Evolutionary conservation across 179 eudicot species (phyloP), one percentile per base, ranked within the genome.

Genomic region (Dionaea muscipula): DNA sequence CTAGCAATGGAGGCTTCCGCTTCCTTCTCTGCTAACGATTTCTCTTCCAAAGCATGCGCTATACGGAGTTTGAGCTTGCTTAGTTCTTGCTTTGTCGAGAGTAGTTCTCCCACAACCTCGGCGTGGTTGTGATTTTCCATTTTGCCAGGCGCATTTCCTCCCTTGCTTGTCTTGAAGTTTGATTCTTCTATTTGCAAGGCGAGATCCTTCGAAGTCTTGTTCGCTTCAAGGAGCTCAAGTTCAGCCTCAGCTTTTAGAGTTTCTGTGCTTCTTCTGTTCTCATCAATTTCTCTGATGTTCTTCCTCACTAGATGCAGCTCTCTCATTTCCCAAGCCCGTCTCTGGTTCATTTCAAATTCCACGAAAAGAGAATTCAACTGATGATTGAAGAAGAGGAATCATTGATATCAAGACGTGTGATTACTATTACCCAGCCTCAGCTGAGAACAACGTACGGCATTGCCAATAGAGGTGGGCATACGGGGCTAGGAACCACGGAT

Each of bases 61-160:
- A 84, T 67, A 39, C 85, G 83, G 18, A 80, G 76, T 75, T 80
- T 81, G 18, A 84, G 75, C 73, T 78, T 77, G 39, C 78, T 72
- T 58, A 88, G 37, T 38, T 88, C 87, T 43, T 68, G 72, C 76
- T 88, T 88, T 23, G 75, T 56, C 15, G 26, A 38, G 57, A 78
- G 85, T 57, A 85, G 49, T 21, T 88, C 83, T 59, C 49, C 66
- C 67, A 61, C 54, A 28, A 85, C 67, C 55, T 78, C 67, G 19
- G 37, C 69, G 48, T 74, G 67, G 75, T 15, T 12, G 40, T 21
- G 26, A 63, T 68, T 46, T 22, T 63, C 73, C 9, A 49, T 13
- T 21, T 57, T 52, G 35, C 31, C 37, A 16, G n/a, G n/a, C n/a
- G n/a, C n/a, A n/a, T n/a, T n/a, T 18, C 28, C 22, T 21, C 49